Evolutionary conservation across 2,329 filamentous ascomycete genomes (phyloP), one percentile per base, ranked within the genome.

Genomic region (Neonectria hederae): DNA sequence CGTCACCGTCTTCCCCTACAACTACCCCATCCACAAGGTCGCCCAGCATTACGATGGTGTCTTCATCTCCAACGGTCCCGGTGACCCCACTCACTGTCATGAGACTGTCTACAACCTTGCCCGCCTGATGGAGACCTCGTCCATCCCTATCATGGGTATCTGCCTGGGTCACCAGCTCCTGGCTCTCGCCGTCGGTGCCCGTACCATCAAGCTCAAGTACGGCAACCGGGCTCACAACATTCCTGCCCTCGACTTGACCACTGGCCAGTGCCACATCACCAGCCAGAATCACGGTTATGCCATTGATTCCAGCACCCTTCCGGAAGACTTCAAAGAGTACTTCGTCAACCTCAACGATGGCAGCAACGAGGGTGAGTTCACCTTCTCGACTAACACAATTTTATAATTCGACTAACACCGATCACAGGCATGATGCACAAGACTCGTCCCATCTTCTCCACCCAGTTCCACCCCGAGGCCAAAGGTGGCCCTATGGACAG

Each of bases 161-260:
- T 99, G 96, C 79, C 89, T 99, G 73, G 95, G 95, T 62, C 95
- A 98, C 79, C 95, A 98, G 82, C 86, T 98, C 71, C 89, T 98
- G 56, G 94, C 95, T 58, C 88, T 94, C 72, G 94, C 95, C 62
- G 89, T 94, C 32, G 95, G 95, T 59, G 95, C 94, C 51, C 85
- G 85, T 51, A 98, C 96, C 0, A 81, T 87, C 75, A 99, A 99
- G 86, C 97, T 99, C 93, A 98, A 98, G 86, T 99, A 97, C 76
- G 96, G 96, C 83, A 99, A 99, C 83, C 93, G 96, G 75, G 96
- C 95, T 46, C 93, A 97, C 85, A 99, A 99, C 86, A 98, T 98
- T 75, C 96, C 96, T 9, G 94, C 94, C 65, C 85, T 98, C 63
- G 95, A 98, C 78, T 85, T 97, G 79, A 97, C 92, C 65, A 98